Conservation (phyloP, 805 yeast species). For the Phaffomyces thermotolerans region DNA sequence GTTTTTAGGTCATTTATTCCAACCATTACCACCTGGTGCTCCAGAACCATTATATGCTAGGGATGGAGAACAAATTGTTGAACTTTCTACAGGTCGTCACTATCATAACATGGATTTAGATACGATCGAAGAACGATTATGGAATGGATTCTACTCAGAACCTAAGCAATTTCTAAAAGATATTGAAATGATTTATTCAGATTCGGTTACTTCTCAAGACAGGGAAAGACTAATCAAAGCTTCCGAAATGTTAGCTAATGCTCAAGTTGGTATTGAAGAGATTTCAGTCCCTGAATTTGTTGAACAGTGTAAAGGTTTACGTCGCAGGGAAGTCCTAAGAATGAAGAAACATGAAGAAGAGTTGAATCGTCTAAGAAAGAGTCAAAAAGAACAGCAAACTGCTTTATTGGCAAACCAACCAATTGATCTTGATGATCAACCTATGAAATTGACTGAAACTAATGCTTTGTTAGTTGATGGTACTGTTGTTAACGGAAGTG, state of each 20-base stretch:
- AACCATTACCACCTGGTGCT: conserved; percentile 35
- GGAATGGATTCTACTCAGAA: conserved; percentile 95
- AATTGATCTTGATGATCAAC: not conserved
- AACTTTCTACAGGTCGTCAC: conserved; percentile 61
- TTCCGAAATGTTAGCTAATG: conserved; percentile 93
- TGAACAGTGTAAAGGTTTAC: conserved; percentile 68
- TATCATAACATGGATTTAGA: conserved; percentile 90
- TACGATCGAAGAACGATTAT: conserved; percentile 84
- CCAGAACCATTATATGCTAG: conserved; percentile 38
- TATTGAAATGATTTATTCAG: conserved; percentile 74
- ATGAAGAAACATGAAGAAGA: conserved; percentile 36
- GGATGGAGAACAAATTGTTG: conserved; percentile 73
- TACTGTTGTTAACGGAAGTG: conserved; percentile 4
- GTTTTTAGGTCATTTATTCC: conserved; percentile 69
- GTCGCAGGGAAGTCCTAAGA: conserved; percentile 54
- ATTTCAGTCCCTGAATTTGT: conserved; percentile 65
- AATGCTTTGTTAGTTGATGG: conserved; percentile 3
- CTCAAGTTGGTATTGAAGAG: conserved; percentile 93
- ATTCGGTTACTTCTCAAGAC: conserved; percentile 67
- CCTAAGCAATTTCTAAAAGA: conserved; percentile 87
- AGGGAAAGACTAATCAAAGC: conserved; percentile 77
- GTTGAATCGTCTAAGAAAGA: conserved; percentile 9
- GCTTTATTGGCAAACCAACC: not conserved
- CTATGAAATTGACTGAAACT: conserved; percentile 1
- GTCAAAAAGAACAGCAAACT: conserved; percentile 8